Conservation (phyloP, 352 stramenopile genomes). For the Phytophthora pseudosyringae region DNA sequence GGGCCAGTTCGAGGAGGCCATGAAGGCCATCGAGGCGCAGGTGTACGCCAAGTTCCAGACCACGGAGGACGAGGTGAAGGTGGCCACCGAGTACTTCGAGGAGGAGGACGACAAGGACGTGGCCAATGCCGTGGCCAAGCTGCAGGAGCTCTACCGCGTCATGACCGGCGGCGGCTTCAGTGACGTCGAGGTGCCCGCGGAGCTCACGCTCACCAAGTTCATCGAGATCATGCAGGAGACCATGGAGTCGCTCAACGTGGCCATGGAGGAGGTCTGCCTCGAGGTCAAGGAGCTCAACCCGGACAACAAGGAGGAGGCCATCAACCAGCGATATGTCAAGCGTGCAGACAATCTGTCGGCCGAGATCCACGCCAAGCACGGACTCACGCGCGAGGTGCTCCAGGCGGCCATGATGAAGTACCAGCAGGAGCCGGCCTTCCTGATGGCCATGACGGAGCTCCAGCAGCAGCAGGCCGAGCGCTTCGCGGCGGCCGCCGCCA, state of each 20-base stretch:
- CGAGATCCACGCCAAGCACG: slow-evolving; percentile 90
- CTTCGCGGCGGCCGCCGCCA: slow-evolving; percentile 79
- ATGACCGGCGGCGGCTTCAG: slow-evolving; percentile 86
- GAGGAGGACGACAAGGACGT: slow-evolving; percentile 90
- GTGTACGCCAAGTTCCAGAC: slow-evolving; percentile 91
- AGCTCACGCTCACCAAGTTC: slow-evolving; percentile 89
- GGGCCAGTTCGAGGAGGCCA: slow-evolving; percentile 90
- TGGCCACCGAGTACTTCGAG: slow-evolving; percentile 90
- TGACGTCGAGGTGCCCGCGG: slow-evolving; percentile 81
- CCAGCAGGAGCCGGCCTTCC: slow-evolving; percentile 87
- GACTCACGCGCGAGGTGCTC: slow-evolving; percentile 85
- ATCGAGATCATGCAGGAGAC: slow-evolving; percentile 92
- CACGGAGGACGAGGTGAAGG: slow-evolving; percentile 87
- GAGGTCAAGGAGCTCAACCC: slow-evolving; percentile 89
- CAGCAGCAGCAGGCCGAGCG: slow-evolving; percentile 88
- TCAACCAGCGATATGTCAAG: slow-evolving; percentile 92
- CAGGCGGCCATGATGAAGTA: slow-evolving; percentile 93
- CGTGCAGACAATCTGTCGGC: slow-evolving; percentile 82
- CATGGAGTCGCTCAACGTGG: slow-evolving; percentile 90
- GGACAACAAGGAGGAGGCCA: slow-evolving; percentile 90
- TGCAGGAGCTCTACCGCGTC: slow-evolving; percentile 89
- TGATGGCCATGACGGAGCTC: slow-evolving; percentile 89
- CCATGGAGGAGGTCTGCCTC: slow-evolving; percentile 89
- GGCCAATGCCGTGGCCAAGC: slow-evolving; percentile 80
- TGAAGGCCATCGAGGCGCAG: slow-evolving; percentile 91